Base-by-base conservation (phyloP, 345 rosid species). In the Pistacia integerrima region DNA sequence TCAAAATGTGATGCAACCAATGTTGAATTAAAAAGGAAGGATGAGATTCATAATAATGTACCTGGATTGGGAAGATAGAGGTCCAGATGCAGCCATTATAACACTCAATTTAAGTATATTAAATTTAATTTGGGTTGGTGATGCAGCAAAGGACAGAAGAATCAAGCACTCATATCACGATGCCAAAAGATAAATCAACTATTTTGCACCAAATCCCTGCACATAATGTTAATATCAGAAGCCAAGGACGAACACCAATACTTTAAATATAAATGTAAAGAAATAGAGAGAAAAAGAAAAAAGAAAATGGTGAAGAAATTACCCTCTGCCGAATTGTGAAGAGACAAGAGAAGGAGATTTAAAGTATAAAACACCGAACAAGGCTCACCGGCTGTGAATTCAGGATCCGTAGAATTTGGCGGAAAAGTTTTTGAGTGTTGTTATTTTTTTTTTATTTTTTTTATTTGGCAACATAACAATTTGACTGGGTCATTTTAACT, bases 311-410 rank as follows among this genome's bases (percentile, higher is more conserved):
- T 49, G 5, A 5, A 73, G 30, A 12, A 51, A 3, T 52, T 56
- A 67, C 82, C 97, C 97, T 88, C 88, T 81, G 89, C 72, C 83
- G 74, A 79, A 87, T 74, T 70, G 84, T 65, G 61, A 75, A 77
- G 82, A 69, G 67, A 60, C 25, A 38, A 67, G 63, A 52, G 25
- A 63, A 71, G 74, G 71, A 76, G 69, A 81, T 72, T 79, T 73
- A 49, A 82, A 73, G 77, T 54, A 69, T 66, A 64, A 35, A 73
- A 41, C 54, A 64, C 75, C 85, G 78, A 69, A 62, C 72, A 67
- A 66, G 10, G 80, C 79, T 41, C 46, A 41, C 8, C 46, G 77
- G 75, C 82, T 61, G 25, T 62, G 6, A 59, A 44, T 16, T 28
- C 63, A 62, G 41, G 49, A 51, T 55, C 67, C 70, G 74, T 46